Percentiles rank a stretch among this genome's conserved stretches.
These are phyloP conservation scores for Phytophthora nicotianae DNA, from an alignment of 352 stramenopile genomes.

Conservation along the genomic window DNA sequence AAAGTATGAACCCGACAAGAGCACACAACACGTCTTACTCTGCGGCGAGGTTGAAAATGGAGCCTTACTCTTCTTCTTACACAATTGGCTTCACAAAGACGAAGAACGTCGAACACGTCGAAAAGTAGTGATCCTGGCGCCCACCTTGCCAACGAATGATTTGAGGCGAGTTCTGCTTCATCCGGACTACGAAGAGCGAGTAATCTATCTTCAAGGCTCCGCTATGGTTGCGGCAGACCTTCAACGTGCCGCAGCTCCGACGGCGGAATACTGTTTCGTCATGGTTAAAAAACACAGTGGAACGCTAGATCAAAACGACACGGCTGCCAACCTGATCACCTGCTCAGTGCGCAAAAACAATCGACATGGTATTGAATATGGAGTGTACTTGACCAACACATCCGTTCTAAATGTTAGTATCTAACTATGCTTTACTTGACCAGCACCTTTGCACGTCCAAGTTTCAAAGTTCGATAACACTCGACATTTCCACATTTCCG, in stretches of 20 bases:
- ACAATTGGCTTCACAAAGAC: constrained; percentile 76
- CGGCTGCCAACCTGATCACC: constrained; percentile 71
- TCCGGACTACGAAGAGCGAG: constrained; percentile 73
- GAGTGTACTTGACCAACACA: too few species aligned
- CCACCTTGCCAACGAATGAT: constrained; percentile 56
- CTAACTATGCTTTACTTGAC: neutral
- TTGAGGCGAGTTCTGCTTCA: constrained; percentile 71
- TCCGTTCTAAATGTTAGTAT: too few species aligned
- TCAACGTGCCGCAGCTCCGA: constrained; percentile 52
- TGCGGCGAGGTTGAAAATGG: constrained; percentile 78
- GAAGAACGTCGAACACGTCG: constrained; percentile 56
- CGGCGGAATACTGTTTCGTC: constrained; percentile 71
- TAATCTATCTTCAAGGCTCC: constrained; percentile 79
- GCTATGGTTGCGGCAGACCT: constrained; percentile 79
- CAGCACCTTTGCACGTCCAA: constrained; percentile 75
- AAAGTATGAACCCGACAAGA: constrained; percentile 67
- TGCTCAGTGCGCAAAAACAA: constrained; percentile 84
- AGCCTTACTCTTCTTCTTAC: constrained; percentile 77
- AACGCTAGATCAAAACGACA: constrained; percentile 67
- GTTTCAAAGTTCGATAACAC: constrained; percentile 81
- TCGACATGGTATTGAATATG: constrained; percentile 51
- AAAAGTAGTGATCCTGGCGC: constrained; percentile 78
- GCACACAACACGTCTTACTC: constrained; percentile 77
- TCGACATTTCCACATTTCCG: constrained; percentile 73
- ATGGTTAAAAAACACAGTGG: constrained; percentile 76